These are phyloP conservation scores for Rhynchosporium graminicola DNA, from an alignment of 2,329 filamentous ascomycete species.

Conservation along the genomic window DNA sequence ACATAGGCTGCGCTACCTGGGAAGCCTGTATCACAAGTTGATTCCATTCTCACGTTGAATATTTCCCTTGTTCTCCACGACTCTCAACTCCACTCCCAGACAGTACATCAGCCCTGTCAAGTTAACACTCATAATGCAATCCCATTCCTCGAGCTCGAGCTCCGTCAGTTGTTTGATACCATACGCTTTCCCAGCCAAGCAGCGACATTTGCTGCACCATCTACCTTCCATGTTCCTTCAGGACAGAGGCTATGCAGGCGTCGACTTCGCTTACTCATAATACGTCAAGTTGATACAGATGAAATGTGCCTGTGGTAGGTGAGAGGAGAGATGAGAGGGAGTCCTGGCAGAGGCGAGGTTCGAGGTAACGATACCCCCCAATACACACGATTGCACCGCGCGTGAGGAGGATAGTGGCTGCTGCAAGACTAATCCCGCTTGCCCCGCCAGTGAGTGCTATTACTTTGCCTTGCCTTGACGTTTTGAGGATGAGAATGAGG, in stretches of 20 bases:
- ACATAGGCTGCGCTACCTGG: constrained; percentile 41
- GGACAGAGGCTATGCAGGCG: constrained; percentile 42
- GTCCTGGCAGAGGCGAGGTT: constrained; percentile 35
- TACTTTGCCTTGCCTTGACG: constrained; percentile 47
- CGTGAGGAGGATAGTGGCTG: constrained; percentile 53
- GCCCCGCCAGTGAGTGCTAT: constrained; percentile 80
- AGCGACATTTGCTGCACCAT: constrained; percentile 55
- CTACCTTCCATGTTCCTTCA: constrained; percentile 42
- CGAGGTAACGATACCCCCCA: constrained; percentile 25
- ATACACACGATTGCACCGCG: constrained; percentile 36
- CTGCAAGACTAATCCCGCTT: constrained; percentile 73
- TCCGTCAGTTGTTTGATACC: constrained; percentile 38
- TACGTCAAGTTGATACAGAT: constrained; percentile 39
- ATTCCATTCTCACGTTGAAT: constrained; percentile 29
- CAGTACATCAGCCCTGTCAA: constrained; percentile 43
- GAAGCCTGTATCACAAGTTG: constrained; percentile 39
- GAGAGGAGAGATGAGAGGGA: constrained; percentile 39
- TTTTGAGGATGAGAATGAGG: constrained; percentile 16
- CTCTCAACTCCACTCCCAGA: constrained; percentile 40
- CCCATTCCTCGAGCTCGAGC: constrained; percentile 43
- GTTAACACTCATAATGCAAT: constrained; percentile 44
- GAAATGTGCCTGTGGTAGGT: constrained; percentile 19
- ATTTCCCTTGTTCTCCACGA: constrained; percentile 43
- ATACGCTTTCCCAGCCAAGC: constrained; percentile 40
- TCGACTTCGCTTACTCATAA: constrained; percentile 39